These are phyloP conservation scores for Sequoia sempervirens DNA, from an alignment of 75 land plant genomes.

Conservation along the genomic window DNA sequence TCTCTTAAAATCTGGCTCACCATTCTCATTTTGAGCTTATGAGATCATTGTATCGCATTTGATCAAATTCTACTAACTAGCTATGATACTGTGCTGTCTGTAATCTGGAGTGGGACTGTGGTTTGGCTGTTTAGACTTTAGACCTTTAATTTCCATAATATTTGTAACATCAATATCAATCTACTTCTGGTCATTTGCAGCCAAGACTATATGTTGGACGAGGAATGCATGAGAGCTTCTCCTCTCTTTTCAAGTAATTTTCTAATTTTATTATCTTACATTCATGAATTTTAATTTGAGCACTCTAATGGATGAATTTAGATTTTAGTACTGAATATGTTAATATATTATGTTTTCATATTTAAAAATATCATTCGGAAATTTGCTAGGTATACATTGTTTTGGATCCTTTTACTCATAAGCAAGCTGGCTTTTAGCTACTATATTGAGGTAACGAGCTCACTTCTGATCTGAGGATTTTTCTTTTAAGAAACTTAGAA, in stretches of 20 bases:
- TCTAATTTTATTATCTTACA: background rate
- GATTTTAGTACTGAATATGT: background rate
- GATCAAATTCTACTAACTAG: background rate
- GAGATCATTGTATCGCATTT: background rate
- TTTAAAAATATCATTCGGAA: background rate
- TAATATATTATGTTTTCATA: background rate
- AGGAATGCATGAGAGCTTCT: slow-evolving; percentile 88
- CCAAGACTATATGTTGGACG: slow-evolving; percentile 83
- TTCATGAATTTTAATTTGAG: background rate
- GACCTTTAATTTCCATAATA: background rate
- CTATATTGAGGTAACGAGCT: slow-evolving; percentile 59
- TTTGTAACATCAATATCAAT: background rate
- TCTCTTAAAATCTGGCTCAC: background rate
- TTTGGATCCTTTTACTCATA: slow-evolving; percentile 67
- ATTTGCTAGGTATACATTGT: slow-evolving; percentile 64
- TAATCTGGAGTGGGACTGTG: background rate
- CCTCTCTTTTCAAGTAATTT: slow-evolving; percentile 67
- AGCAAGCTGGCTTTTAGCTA: slow-evolving; percentile 86
- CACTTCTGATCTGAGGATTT: background rate
- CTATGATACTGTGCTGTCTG: background rate
- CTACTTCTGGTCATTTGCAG: slow-evolving; percentile 33
- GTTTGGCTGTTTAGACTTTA: background rate
- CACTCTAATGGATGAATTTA: background rate
- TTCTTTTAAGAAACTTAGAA: background rate
- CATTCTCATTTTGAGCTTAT: background rate